A percentile compares a stretch with the other conserved stretches of the same genome.
phyloP scores from a whole-genome alignment of 2,329 filamentous ascomycete species.

The Monosporascus sp. region DNA sequence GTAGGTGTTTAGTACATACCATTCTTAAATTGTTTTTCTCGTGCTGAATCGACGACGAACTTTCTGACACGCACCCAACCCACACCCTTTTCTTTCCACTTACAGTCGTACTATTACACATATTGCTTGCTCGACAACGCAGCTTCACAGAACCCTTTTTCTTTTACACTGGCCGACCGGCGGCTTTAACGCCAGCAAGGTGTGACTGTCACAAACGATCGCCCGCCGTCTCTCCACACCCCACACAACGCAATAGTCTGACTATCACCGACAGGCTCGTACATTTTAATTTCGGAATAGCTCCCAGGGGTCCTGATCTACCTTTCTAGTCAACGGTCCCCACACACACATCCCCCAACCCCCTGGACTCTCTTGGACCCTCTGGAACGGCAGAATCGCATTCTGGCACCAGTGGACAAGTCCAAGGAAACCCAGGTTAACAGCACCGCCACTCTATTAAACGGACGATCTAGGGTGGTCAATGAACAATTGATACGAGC shows the following conservation, averaged over 20 bases:
- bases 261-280: not conserved
- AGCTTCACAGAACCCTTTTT: not conserved
- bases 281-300: not conserved
- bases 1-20: too few species aligned
- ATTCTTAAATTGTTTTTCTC: too few species aligned
- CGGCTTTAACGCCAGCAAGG: not conserved
- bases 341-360: not conserved
- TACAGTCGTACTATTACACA: not conserved
- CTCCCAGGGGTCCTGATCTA: slow-evolving; percentile 5
- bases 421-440: not conserved
- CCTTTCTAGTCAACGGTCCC: slow-evolving; percentile 6
- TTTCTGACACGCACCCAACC: too few species aligned
- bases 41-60: too few species aligned
- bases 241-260: not conserved
- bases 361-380: slow-evolving; percentile 6
- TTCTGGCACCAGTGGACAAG: not conserved
- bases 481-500: not conserved
- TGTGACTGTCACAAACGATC: not conserved
- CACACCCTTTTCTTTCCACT: not conserved
- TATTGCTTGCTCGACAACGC: not conserved
- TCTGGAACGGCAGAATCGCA: slow-evolving; percentile 1
- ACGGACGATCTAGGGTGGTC: not conserved
- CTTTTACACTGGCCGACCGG: not conserved
- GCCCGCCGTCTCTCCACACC: not conserved
- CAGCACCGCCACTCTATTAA: slow-evolving; percentile 7